Evolutionary conservation across 441 rosid genomes (phyloP), one percentile per base, ranked within the genome.

Genomic region (Dalechampia spathulata): DNA sequence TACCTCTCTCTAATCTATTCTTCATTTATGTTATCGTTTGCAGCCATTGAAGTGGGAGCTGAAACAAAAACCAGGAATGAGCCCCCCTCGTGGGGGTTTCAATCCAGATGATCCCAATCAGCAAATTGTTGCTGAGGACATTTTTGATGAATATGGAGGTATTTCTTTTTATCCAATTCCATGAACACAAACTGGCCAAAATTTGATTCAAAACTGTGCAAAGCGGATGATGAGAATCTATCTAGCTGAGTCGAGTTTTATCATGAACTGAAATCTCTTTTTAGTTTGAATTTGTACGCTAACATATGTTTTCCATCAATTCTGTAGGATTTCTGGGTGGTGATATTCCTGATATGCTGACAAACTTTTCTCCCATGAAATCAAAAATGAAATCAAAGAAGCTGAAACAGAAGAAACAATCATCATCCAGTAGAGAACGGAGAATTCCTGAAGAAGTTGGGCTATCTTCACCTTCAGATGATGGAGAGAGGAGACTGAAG

Each of bases 11-110:
- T n/a, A n/a, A n/a, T n/a, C n/a, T n/a, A n/a, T n/a, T n/a, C n/a
- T n/a, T n/a, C n/a, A n/a, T n/a, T n/a, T n/a, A n/a, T 38, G 23
- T 28, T 2, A 23, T n/a, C 44, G 51, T 53, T n/a, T 22, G 68
- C 71, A 92, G 99, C 92, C 95, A 51, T 76, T 86, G 46, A 92
- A 86, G 80, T 92, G 99, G 99, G 99, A 89, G 69, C 71, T 92
- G 69, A 92, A 89, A 75, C 97, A 86, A 75, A 83, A 85, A 77
- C 89, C 92, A 5, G 96, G 99, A 38, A 66, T 92, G 77, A 86
- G 94, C 71, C 99, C 96, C 69, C 98, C 98, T 61, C 94, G 83
- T 50, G 99, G 99, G 62, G 99, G 97, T 51, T 92, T 86, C 75
- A 64, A 78, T 70, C 88, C 72, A 9, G 87, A 86, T 57, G 92